A percentile compares a stretch with the other conserved stretches of the same genome.
Evolutionary conservation across 1,139 yeast species (phyloP).

Genomic region (Yamadazyma diddensiae): DNA sequence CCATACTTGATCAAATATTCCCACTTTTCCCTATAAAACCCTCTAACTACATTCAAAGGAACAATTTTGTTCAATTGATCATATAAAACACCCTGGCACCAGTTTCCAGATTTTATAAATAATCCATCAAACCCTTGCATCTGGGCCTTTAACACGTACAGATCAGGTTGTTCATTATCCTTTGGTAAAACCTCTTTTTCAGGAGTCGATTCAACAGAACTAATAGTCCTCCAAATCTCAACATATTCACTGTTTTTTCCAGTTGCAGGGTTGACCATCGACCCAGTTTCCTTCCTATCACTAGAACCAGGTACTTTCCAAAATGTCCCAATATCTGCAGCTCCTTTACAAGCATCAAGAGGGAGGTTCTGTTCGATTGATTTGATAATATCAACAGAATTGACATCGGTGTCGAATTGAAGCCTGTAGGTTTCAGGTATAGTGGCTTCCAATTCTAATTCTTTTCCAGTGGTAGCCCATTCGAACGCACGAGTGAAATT

Average conservation of each 20-base stretch:
- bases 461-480: conserved; percentile 41
- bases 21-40: conserved; percentile 24
- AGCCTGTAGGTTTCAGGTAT: conserved; percentile 26
- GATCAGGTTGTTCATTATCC: conserved; percentile 15
- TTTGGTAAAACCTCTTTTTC: conserved; percentile 25
- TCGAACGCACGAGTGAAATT: conserved; percentile 28
- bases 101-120: conserved; percentile 47
- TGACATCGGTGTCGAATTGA: conserved; percentile 43
- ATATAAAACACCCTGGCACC: conserved; percentile 52
- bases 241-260: conserved; percentile 44
- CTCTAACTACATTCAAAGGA: conserved; percentile 31
- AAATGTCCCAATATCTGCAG: conserved; percentile 48
- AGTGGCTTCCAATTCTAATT: conserved; percentile 19
- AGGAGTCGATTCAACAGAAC: conserved; percentile 35
- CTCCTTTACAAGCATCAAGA: conserved; percentile 20
- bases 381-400: conserved; percentile 31
- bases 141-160: conserved; percentile 27
- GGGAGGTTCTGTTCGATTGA: conserved; percentile 23
- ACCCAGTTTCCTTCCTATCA: conserved; percentile 52
- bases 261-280: conserved; percentile 48
- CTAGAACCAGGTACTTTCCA: conserved; percentile 35
- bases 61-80: conserved; percentile 23
- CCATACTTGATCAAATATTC: conserved; percentile 27
- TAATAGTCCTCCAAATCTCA: conserved; percentile 58
- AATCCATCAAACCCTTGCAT: conserved; percentile 34